Evolutionary conservation across 2,329 filamentous ascomycete genomes (phyloP).

Genomic region (Paecilomyces sp.): DNA sequence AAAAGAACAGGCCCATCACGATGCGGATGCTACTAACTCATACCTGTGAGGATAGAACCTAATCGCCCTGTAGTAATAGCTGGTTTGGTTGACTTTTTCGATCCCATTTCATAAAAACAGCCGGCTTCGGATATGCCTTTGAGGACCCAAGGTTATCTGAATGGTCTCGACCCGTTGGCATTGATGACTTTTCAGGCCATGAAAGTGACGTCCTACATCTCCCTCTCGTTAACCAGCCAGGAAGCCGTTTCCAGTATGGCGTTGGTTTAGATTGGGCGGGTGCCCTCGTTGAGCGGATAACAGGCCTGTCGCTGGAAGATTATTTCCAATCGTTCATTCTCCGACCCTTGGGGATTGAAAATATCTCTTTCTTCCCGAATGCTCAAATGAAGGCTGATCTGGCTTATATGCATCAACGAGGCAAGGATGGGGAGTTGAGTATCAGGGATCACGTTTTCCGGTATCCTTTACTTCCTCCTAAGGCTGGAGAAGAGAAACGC

Average conservation of each 20-base stretch:
- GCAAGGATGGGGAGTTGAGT: constrained; percentile 34
- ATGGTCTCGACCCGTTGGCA: constrained; percentile 38
- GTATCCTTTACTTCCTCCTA: constrained; percentile 29
- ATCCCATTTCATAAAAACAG: constrained; percentile 3
- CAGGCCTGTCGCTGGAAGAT: constrained; percentile 39
- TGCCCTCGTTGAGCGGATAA: constrained; percentile 40
- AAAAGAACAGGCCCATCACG: constrained; percentile 40
- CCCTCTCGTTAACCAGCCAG: constrained; percentile 59
- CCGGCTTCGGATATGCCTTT: constrained; percentile 40
- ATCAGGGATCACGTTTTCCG: neutral
- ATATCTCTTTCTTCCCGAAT: constrained; percentile 52
- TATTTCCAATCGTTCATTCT: constrained; percentile 46
- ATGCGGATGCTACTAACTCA: constrained; percentile 45
- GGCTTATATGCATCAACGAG: constrained; percentile 51
- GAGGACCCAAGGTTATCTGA: constrained; percentile 38
- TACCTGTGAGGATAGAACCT: constrained; percentile 35
- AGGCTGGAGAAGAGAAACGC: constrained; percentile 36
- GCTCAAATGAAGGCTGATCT: constrained; percentile 48
- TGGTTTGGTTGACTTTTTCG: constrained; percentile 1
- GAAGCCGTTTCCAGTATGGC: constrained; percentile 56
- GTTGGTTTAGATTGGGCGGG: constrained; percentile 51
- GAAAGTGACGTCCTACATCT: constrained; percentile 42
- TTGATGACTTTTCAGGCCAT: constrained; percentile 53
- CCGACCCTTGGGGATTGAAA: constrained; percentile 41
- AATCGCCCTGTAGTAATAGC: neutral